Conservation (phyloP, 805 yeast genomes). For the Saccharomycopsis babjevae region DNA sequence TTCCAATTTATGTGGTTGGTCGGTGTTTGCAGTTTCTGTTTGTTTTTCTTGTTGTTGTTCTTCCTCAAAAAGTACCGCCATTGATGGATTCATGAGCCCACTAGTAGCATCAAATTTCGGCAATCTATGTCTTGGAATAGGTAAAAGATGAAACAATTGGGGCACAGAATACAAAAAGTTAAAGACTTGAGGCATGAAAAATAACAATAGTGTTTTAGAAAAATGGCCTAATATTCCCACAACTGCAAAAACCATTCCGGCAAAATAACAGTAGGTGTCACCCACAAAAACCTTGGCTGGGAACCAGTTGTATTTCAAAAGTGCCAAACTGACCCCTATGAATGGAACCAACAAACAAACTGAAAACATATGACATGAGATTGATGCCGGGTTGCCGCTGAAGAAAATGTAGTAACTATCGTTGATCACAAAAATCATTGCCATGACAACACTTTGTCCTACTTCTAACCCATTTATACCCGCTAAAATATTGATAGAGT, state of each 20-base stretch:
- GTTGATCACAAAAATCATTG: slow-evolving; percentile 59
- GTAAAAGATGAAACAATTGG: slow-evolving; percentile 75
- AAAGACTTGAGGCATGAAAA: slow-evolving; percentile 84
- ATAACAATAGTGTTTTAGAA: slow-evolving; percentile 79
- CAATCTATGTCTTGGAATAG: slow-evolving; percentile 92
- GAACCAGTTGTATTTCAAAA: slow-evolving; percentile 74
- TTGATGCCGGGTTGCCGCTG: slow-evolving; percentile 40
- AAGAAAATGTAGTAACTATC: slow-evolving; percentile 59
- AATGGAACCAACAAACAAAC: slow-evolving; percentile 75
- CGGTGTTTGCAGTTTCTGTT: not conserved
- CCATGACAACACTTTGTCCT: slow-evolving; percentile 82
- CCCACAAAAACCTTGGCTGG: slow-evolving; percentile 95
- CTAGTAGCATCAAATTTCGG: slow-evolving; percentile 64
- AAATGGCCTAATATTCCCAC: slow-evolving; percentile 95
- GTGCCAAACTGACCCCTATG: slow-evolving; percentile 69
- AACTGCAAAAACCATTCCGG: slow-evolving; percentile 98
- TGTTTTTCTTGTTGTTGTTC: not conserved
- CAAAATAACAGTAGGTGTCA: slow-evolving; percentile 94
- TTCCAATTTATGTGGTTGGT: not conserved
- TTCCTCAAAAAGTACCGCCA: slow-evolving; percentile 29
- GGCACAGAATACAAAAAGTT: slow-evolving; percentile 90
- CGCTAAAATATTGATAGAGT: slow-evolving; percentile 90
- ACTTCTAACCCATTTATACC: slow-evolving; percentile 96
- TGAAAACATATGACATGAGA: slow-evolving; percentile 75
- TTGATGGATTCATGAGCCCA: slow-evolving; percentile 69